Conservation (phyloP, 352 stramenopile genomes). For the Phytophthora europaea region DNA sequence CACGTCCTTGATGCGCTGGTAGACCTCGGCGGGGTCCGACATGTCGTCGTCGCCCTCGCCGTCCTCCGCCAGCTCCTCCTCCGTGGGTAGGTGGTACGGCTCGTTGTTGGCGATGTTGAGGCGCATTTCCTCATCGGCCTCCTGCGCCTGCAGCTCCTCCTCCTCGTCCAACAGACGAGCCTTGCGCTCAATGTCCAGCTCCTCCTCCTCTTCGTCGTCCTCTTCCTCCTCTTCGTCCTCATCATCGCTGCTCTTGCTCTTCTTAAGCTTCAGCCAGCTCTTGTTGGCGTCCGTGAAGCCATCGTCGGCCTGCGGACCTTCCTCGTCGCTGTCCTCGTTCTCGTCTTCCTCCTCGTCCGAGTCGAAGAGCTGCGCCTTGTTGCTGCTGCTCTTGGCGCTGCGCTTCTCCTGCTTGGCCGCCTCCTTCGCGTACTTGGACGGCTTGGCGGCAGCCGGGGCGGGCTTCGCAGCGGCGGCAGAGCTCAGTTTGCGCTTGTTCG, state of each 20-base stretch:
- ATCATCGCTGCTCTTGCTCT: conserved; percentile 49
- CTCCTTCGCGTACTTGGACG: conserved; percentile 85
- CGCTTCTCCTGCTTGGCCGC: conserved; percentile 76
- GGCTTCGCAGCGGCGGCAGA: conserved; percentile 22
- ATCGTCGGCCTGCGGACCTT: conserved; percentile 62
- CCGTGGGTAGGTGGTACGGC: conserved; percentile 81
- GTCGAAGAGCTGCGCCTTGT: conserved; percentile 73
- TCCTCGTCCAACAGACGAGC: conserved; percentile 83
- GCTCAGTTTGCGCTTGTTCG: conserved; percentile 70
- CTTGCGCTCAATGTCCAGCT: conserved; percentile 92
- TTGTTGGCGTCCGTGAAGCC: conserved; percentile 90
- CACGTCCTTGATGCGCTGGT: conserved; percentile 96
- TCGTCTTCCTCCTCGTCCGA: conserved; percentile 68
- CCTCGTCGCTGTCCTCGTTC: conserved; percentile 56
- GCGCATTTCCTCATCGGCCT: conserved; percentile 88
- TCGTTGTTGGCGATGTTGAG: conserved; percentile 91
- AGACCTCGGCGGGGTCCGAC: conserved; percentile 86
- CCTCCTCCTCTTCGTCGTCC: conserved; percentile 60
- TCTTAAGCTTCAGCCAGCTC: conserved; percentile 88
- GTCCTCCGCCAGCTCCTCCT: conserved; percentile 76
- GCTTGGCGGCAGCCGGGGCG: conserved; percentile 35
- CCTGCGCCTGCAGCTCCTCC: conserved; percentile 70
- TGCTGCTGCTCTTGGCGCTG: conserved; percentile 48
- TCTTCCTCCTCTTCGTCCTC: conserved; percentile 49
- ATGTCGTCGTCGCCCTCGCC: conserved; percentile 58